These are phyloP conservation scores for Odontarrhena argentea DNA, from an alignment of 345 rosid genomes.

Conservation along the genomic window DNA sequence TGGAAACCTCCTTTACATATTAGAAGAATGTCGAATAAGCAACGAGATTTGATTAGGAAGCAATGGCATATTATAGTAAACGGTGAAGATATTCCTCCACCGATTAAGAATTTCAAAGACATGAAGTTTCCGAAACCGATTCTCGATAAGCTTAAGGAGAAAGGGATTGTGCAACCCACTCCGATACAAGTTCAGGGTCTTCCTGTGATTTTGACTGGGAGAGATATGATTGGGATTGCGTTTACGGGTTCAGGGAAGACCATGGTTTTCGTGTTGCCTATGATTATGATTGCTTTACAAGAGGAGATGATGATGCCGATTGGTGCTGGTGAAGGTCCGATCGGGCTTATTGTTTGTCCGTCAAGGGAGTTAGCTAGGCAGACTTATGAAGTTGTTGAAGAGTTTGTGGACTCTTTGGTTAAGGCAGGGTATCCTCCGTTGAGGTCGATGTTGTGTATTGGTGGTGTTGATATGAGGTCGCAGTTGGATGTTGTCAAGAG, in stretches of 20 bases:
- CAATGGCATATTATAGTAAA: conserved; percentile 94
- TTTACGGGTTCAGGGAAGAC: conserved; percentile 95
- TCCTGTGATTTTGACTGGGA: conserved; percentile 75
- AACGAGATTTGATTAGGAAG: conserved; percentile 66
- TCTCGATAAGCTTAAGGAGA: conserved; percentile 67
- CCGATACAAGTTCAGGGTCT: conserved; percentile 97
- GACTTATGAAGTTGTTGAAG: conserved; percentile 85
- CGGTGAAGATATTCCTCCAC: conserved; percentile 86
- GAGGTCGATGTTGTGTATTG: conserved; percentile 81
- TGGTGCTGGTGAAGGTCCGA: conserved; percentile 81
- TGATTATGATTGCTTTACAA: conserved; percentile 88
- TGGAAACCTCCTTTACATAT: conserved; percentile 85
- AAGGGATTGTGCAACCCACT: conserved; percentile 91
- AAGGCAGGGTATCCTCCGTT: conserved; percentile 68
- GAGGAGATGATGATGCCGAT: conserved; percentile 96
- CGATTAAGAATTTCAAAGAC: conserved; percentile 77
- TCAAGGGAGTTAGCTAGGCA: conserved; percentile 93
- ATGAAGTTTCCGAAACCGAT: conserved; percentile 82
- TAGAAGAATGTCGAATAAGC: conserved; percentile 61
- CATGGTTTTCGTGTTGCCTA: conserved; percentile 76
- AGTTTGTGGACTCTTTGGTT: conserved; percentile 65
- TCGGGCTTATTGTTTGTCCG: conserved; percentile 78
- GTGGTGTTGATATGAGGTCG: conserved; percentile 90
- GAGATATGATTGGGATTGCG: conserved; percentile 96
- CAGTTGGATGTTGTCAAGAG: conserved; percentile 85